These are phyloP conservation scores for Lasiosphaeria miniovina DNA, from an alignment of 495 filamentous ascomycete species.

Conservation along the genomic window DNA sequence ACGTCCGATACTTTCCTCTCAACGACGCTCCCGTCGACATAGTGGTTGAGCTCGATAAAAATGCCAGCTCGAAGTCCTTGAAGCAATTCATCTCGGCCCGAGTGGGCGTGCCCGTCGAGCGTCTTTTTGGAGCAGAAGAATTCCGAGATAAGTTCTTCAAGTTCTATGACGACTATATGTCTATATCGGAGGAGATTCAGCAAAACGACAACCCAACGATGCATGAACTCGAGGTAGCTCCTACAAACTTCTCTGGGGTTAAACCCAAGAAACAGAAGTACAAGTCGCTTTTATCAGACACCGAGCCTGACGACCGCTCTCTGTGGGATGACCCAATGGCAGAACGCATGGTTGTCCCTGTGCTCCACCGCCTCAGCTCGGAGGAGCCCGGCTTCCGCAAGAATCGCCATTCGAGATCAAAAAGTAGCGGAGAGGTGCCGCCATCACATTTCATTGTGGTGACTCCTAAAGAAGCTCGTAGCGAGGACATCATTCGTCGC, in stretches of 20 bases:
- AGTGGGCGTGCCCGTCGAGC: slow-evolving; percentile 55
- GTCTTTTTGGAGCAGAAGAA: slow-evolving; percentile 72
- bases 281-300: slow-evolving; percentile 42
- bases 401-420: slow-evolving; percentile 12
- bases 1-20: slow-evolving; percentile 71
- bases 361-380: slow-evolving; percentile 61
- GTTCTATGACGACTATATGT: slow-evolving; percentile 63
- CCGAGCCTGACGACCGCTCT: slow-evolving; percentile 56
- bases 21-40: slow-evolving; percentile 63
- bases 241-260: slow-evolving; percentile 66
- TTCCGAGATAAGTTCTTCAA: slow-evolving; percentile 81
- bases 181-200: slow-evolving; percentile 67
- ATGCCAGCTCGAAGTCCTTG: slow-evolving; percentile 64
- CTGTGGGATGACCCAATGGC: slow-evolving; percentile 61
- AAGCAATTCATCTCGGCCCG: slow-evolving; percentile 74
- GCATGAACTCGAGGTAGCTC: slow-evolving; percentile 74
- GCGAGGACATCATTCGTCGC: slow-evolving; percentile 48
- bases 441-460: slow-evolving; percentile 52
- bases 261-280: slow-evolving; percentile 46
- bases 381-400: slow-evolving; percentile 9
- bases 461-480: slow-evolving; percentile 48
- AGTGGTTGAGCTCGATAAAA: slow-evolving; percentile 82
- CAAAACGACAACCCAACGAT: slow-evolving; percentile 64
- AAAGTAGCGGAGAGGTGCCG: slow-evolving; percentile 24
- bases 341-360: slow-evolving; percentile 71